Evolutionary conservation across 208 protist species (phyloP), one percentile per base, ranked within the genome.

Genomic region (Trichomonas tenax): DNA sequence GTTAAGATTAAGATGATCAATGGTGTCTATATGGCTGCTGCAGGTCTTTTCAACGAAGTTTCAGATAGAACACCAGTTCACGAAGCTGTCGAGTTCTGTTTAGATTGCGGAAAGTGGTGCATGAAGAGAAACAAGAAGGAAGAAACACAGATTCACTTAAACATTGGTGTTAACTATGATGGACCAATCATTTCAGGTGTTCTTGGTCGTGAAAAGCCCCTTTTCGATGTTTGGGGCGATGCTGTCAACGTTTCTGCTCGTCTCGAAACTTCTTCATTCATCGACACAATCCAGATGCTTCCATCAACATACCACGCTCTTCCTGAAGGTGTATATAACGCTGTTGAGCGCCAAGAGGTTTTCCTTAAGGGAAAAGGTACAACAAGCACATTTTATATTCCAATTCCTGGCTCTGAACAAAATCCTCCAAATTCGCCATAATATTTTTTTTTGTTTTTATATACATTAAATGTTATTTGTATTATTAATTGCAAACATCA

Each of bases 1-100:
- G 86, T 93, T 17, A 93, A 93, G 31, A 34, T 93, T 6, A 93
- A 93, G 38, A 93, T 93, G 40, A 93, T 93, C 44, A 93, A 93
- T 51, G 86, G 86, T 38, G 86, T 93, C 46, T 93, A 93, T 26
- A 93, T 93, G 86, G 40, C 44, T 38, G 86, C 86, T 41, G 86
- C 40, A 0, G 86, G 86, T 38, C 26, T 93, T 0, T 93, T 93
- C 86, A 46, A 89, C 26, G 86, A 93, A 51, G 86, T 93, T 38
- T 58, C 86, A 10, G 45, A 93, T 0, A 51, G 26, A n/a, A 44
- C 82, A 46, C 86, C 41, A 17, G 44, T 26, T 0, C 11, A 34
- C 15, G 86, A 93, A 93, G 44, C 44, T 9, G n/a, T 93, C 17
- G 44, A 48, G 17, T 93, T 93, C 17, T 41, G 40, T 21, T 36